Evolutionary conservation across 345 rosid species (phyloP).

Genomic region (Chamaenerion angustifolium): DNA sequence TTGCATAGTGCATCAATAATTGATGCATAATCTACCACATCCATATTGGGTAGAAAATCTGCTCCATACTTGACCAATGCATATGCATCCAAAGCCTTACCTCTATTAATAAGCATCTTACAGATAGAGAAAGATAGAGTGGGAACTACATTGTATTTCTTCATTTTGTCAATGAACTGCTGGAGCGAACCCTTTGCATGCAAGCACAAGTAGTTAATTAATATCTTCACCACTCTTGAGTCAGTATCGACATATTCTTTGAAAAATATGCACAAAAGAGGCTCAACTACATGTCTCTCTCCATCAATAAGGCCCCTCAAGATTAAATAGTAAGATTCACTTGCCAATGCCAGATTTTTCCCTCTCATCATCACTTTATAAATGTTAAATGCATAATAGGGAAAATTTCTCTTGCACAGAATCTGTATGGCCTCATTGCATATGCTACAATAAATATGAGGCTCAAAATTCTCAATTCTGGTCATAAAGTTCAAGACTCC

Average conservation of each 20-base stretch:
- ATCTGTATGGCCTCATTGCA: constrained; percentile 35
- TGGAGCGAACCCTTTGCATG: constrained; percentile 22
- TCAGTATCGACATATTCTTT: constrained; percentile 40
- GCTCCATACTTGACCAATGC: constrained; percentile 30
- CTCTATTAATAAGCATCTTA: constrained; percentile 28
- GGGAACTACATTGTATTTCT: constrained; percentile 15
- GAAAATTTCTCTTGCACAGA: constrained; percentile 44
- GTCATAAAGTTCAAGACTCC: constrained; percentile 35
- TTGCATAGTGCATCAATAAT: constrained; percentile 62
- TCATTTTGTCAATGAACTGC: constrained; percentile 24
- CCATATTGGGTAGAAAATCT: constrained; percentile 30
- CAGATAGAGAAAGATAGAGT: constrained; percentile 27
- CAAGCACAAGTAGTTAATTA: constrained; percentile 33
- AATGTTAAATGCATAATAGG: constrained; percentile 29
- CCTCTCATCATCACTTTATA: constrained; percentile 35
- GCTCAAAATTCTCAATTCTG: constrained; percentile 26
- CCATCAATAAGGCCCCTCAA: constrained; percentile 23
- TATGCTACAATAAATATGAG: constrained; percentile 16
- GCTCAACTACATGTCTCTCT: constrained; percentile 15
- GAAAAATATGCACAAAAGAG: constrained; percentile 22
- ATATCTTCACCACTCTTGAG: constrained; percentile 20
- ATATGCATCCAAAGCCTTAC: constrained; percentile 52
- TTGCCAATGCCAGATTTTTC: constrained; percentile 19
- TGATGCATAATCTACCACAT: constrained; percentile 47
- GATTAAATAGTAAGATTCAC: constrained; percentile 26